phyloP scores from a whole-genome alignment of 1,284 basidiomycete species.

The Stygiomarasmius scandens region DNA sequence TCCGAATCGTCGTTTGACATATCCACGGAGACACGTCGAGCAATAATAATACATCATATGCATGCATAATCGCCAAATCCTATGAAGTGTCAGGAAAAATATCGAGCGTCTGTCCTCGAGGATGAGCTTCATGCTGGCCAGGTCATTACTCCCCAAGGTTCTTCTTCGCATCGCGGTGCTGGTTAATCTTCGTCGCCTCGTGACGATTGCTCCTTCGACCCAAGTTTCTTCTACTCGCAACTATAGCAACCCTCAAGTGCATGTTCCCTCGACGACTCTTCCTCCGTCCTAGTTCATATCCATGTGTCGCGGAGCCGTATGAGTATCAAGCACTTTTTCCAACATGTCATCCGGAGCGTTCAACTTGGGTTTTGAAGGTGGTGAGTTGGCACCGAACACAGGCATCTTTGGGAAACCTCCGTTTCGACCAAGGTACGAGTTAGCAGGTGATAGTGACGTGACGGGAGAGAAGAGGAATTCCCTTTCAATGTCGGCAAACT shows the following conservation, averaged over 20 bases:
- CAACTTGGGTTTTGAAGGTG: not conserved
- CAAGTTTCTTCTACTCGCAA: too few relatives aligned
- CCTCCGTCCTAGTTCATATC: not conserved
- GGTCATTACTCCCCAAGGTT: too few relatives aligned
- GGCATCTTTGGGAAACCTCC: constrained; percentile 1
- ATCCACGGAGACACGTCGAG: not conserved
- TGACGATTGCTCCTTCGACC: too few relatives aligned
- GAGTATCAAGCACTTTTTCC: not conserved
- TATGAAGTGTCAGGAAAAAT: not conserved
- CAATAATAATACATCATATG: not conserved
- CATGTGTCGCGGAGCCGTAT: not conserved
- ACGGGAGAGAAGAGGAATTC: constrained; percentile 68
- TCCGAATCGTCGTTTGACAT: not conserved
- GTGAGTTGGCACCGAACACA: not conserved
- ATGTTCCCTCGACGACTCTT: too few relatives aligned
- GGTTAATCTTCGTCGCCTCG: too few relatives aligned
- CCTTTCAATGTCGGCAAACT: constrained; percentile 67
- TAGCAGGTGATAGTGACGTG: constrained; percentile 61
- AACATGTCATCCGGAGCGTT: not conserved
- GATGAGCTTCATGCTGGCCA: too few relatives aligned
- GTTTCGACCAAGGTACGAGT: constrained; percentile 41
- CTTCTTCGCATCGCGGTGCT: too few relatives aligned
- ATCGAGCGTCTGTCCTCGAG: too few relatives aligned
- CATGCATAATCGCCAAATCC: not conserved
- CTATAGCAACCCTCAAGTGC: too few relatives aligned